Evolutionary conservation across 148 eudicot genomes (phyloP).

Genomic region (Fagopyrum homotropicum): DNA sequence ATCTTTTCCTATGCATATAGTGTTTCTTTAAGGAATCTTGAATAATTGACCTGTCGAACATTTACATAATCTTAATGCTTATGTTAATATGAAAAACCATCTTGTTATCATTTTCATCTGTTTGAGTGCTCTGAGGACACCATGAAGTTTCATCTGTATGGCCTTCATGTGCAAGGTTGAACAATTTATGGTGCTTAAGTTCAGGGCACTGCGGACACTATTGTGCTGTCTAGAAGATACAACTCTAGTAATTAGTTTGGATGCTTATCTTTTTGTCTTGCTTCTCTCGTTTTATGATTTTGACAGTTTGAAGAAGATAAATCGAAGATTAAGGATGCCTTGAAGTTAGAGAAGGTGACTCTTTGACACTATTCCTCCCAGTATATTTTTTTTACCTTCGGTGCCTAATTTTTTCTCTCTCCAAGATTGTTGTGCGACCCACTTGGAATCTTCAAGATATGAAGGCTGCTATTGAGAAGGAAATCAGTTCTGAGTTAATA

Average conservation of each 20-base stretch:
- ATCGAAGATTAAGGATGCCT: slow-evolving; percentile 62
- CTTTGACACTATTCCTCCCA: background rate
- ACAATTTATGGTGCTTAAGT: background rate
- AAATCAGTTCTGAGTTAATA: slow-evolving; percentile 36
- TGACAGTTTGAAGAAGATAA: slow-evolving; percentile 76
- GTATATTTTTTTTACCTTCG: slow-evolving; percentile 9
- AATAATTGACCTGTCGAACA: background rate
- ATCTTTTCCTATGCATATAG: background rate
- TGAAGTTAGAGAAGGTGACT: slow-evolving; percentile 65
- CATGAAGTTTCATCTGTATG: background rate
- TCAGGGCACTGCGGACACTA: background rate
- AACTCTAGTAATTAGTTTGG: background rate
- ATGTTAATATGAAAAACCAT: background rate
- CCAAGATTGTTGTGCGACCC: slow-evolving; percentile 61
- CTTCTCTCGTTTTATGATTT: slow-evolving; percentile 11
- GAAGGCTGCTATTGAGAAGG: slow-evolving; percentile 56
- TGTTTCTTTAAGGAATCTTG: background rate
- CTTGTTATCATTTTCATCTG: background rate
- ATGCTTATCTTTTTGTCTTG: background rate
- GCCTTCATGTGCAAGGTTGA: background rate
- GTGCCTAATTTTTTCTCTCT: background rate
- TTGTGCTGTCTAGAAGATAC: background rate
- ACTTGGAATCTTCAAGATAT: slow-evolving; percentile 81
- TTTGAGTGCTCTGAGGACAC: background rate
- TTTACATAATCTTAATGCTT: background rate